A percentile compares a stretch with the other conserved stretches of the same genome.
Conservation (phyloP, 2,329 filamentous ascomycete species). For the Xylaria sp. region DNA sequence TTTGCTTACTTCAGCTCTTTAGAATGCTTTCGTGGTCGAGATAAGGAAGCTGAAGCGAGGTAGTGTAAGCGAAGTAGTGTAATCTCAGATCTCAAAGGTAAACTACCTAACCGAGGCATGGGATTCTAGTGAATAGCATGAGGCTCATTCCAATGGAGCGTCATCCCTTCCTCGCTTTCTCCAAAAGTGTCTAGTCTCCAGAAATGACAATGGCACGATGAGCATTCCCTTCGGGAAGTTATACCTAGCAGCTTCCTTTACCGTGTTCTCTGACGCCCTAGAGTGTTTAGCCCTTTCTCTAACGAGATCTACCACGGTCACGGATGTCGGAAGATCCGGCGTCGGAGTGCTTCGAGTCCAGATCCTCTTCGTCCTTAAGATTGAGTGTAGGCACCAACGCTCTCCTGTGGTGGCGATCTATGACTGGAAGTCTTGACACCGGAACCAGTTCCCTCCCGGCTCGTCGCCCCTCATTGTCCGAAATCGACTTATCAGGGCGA, state of each 20-base stretch:
- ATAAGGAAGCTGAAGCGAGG: background rate
- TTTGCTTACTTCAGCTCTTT: too few relatives aligned
- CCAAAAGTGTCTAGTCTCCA: background rate
- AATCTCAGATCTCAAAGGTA: background rate
- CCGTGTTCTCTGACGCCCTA: background rate
- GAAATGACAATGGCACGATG: background rate
- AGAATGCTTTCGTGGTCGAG: background rate
- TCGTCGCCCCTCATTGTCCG: background rate
- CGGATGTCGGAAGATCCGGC: background rate
- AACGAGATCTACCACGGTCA: background rate
- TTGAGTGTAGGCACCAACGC: background rate
- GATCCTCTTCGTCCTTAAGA: background rate
- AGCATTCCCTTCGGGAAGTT: background rate
- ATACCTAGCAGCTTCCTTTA: background rate
- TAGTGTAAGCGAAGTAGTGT: background rate
- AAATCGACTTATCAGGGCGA: background rate
- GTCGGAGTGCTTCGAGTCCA: background rate
- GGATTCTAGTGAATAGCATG: background rate
- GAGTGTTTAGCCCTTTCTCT: background rate
- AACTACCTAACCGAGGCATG: background rate
- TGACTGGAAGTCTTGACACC: background rate
- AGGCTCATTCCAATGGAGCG: background rate
- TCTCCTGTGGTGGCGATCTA: too few relatives aligned
- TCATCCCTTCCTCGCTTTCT: background rate
- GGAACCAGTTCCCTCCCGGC: background rate